Evolutionary conservation across 441 rosid species (phyloP), one percentile per base, ranked within the genome.

Genomic region (Viola pubescens): DNA sequence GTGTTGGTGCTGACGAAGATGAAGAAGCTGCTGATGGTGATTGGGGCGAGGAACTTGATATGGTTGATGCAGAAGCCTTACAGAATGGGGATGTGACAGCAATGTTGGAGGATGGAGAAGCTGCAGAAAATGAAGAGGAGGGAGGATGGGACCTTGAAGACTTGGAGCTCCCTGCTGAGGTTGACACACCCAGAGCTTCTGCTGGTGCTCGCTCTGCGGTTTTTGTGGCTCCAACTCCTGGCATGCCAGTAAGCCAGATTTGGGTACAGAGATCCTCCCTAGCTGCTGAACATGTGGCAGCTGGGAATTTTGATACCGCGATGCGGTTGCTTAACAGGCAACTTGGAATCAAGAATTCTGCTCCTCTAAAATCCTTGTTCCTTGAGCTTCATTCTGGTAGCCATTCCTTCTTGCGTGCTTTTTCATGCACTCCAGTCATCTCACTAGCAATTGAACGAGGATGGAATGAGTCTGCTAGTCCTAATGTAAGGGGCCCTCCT

Each of bases 61-160:
- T 82, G 77, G 82, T 72, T 38, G 89, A 84, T 76, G 82, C 60
- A 41, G 89, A 80, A 67, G 82, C 75, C 63, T 46, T 82, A 6
- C 85, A 76, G 52, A 81, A 77, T 63, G 83, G 85, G 12, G 89
- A 86, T 37, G 75, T 75, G 26, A 54, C 77, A 48, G 89, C 67
- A 16, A 68, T 78, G 12, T 62, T 79, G 66, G 91, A 84, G 58
- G 91, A 76, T 70, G 89, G 70, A 34, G 96, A 82, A 65, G 85
- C 41, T 43, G 82, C 58, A 46, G 96, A 63, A 77, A 70, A 82
- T 38, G 88, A 77, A 1, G 92, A 77, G 14, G 75, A 81, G 49
- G 91, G 86, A 63, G 96, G 96, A 63, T 89, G 96, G 96, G 96
- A 76, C 64, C 89, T 90, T 9, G 97, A 87, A 56, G 94, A 80